Percentiles rank a stretch among this genome's conserved stretches.
phyloP scores from a whole-genome alignment of 2,329 filamentous ascomycete genomes.

The Dryadomyces quercivorus region DNA sequence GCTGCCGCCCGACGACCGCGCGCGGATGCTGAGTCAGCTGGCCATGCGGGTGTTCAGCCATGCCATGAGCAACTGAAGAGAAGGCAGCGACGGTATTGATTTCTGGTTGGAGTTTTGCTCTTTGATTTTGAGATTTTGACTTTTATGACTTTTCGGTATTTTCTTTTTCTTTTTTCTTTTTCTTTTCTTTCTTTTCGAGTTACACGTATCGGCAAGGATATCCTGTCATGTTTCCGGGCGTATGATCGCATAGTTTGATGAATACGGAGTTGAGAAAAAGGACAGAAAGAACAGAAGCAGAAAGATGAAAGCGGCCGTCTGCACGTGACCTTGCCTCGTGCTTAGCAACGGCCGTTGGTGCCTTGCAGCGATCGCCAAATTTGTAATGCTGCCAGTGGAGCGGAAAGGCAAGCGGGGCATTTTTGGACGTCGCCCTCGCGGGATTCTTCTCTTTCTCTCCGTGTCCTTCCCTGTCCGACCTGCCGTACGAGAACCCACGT shows the following conservation, averaged over 20 bases:
- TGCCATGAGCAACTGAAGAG: conserved; percentile 44
- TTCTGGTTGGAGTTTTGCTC: neutral
- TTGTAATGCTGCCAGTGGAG: neutral
- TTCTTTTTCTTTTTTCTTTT: too few species aligned
- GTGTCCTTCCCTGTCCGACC: neutral
- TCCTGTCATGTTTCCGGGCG: neutral
- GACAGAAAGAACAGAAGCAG: neutral
- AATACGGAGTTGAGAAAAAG: neutral
- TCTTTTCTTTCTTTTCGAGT: too few species aligned
- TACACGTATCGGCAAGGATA: neutral
- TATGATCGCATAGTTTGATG: neutral
- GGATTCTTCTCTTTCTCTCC: neutral
- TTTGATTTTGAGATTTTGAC: too few species aligned
- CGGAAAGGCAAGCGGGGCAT: neutral
- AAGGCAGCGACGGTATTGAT: too few species aligned
- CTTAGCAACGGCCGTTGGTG: neutral
- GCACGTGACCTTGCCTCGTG: neutral
- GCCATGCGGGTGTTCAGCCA: conserved; percentile 80
- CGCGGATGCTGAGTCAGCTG: conserved; percentile 69
- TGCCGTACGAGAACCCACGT: neutral
- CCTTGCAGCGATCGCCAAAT: conserved; percentile 4
- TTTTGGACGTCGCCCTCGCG: neutral
- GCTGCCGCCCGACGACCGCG: conserved; percentile 70
- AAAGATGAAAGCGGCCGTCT: neutral
- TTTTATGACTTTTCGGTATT: too few species aligned